Evolutionary conservation across 306 rosid species (phyloP).

Genomic region (Trichosanthes truncata): DNA sequence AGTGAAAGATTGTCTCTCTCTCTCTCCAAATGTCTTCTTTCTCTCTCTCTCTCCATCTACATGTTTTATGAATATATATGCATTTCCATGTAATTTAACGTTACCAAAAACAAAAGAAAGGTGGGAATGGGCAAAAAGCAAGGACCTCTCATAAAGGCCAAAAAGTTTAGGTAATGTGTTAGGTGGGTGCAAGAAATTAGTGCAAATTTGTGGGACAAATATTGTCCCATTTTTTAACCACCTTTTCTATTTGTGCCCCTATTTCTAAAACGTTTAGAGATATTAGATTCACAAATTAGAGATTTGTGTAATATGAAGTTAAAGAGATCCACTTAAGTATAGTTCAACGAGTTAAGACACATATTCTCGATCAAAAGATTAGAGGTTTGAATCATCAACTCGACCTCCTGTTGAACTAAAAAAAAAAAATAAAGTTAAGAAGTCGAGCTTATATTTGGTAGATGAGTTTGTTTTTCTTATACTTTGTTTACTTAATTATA

Average conservation of each 20-base stretch:
- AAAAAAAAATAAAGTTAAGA: too few relatives aligned
- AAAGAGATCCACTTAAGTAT: too few relatives aligned
- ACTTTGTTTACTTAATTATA: neutral
- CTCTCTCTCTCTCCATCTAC: neutral
- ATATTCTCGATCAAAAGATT: neutral
- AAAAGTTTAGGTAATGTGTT: constrained; percentile 39
- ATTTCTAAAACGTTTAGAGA: neutral
- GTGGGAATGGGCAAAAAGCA: neutral
- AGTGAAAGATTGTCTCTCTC: neutral
- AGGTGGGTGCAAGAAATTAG: constrained; percentile 23
- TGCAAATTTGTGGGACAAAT: constrained; percentile 22
- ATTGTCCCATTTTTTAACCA: constrained; percentile 14
- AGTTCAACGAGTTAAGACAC: neutral
- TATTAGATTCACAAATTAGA: neutral
- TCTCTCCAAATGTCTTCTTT: too few relatives aligned
- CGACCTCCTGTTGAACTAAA: too few relatives aligned
- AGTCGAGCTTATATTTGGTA: neutral
- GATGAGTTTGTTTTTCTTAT: too few relatives aligned
- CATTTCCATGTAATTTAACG: neutral
- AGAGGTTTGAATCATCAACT: too few relatives aligned
- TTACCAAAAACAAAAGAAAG: neutral
- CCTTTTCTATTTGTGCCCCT: neutral
- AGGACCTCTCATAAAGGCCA: constrained; percentile 28
- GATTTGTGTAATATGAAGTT: neutral
- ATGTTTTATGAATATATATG: neutral